Conservation (phyloP, 1,284 basidiomycete species). For the Irpex lacteus region DNA sequence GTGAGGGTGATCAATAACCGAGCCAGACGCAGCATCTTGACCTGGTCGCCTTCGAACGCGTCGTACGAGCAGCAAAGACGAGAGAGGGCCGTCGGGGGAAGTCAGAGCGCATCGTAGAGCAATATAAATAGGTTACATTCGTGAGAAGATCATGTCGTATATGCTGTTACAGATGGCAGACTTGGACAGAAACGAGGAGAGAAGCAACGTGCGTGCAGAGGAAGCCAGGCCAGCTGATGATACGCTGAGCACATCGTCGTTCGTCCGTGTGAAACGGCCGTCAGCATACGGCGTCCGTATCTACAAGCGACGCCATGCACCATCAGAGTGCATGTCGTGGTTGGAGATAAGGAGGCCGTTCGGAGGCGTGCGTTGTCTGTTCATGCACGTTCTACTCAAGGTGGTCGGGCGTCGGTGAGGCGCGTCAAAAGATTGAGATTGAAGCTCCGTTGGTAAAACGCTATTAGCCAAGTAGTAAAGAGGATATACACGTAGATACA, state of each 20-base stretch:
- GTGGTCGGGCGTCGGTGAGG: no score
- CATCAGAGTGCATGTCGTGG: background rate
- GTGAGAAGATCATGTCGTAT: background rate
- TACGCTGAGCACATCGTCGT: background rate
- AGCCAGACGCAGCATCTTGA: background rate
- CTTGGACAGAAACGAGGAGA: no score
- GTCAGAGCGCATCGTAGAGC: background rate
- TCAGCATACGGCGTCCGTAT: background rate
- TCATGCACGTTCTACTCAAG: background rate
- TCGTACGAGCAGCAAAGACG: background rate
- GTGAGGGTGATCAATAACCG: background rate
- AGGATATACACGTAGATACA: no score
- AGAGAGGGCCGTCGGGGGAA: background rate
- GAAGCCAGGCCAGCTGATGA: background rate
- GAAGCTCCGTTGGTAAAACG: no score
- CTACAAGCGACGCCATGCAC: background rate
- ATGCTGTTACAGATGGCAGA: background rate
- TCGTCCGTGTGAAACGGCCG: background rate
- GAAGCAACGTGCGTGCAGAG: background rate
- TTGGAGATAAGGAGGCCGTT: background rate
- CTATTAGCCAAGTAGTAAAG: no score
- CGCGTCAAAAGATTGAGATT: no score
- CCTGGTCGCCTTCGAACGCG: background rate
- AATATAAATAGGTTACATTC: background rate
- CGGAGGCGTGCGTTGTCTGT: background rate